These are phyloP conservation scores for Pochonia chlamydosporia DNA, from an alignment of 2,329 filamentous ascomycete species.

Conservation along the genomic window DNA sequence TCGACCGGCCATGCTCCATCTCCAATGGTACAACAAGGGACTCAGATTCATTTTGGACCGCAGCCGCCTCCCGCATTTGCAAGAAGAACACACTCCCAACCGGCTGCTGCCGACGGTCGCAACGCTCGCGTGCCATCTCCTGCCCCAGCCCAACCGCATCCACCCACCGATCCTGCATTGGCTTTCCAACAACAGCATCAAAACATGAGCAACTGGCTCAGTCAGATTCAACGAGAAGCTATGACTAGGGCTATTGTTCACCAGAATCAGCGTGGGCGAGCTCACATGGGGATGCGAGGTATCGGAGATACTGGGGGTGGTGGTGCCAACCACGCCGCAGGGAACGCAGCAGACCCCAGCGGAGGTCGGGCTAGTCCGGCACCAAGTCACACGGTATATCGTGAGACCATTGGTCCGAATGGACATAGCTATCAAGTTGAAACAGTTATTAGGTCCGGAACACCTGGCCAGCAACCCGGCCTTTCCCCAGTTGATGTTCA, in stretches of 20 bases:
- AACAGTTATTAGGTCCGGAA: slow-evolving; percentile 21
- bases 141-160: slow-evolving; percentile 8
- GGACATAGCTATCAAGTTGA: slow-evolving; percentile 30
- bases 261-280: slow-evolving; percentile 37
- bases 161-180: slow-evolving; percentile 22
- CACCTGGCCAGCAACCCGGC: slow-evolving; percentile 17
- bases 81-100: slow-evolving; percentile 23
- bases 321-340: slow-evolving; percentile 9
- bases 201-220: slow-evolving; percentile 38
- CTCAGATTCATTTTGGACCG: slow-evolving; percentile 17
- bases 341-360: slow-evolving; percentile 17
- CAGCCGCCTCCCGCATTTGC: slow-evolving; percentile 22
- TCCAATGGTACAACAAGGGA: slow-evolving; percentile 6
- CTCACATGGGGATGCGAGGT: slow-evolving; percentile 34
- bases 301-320: slow-evolving; percentile 27
- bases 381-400: slow-evolving; percentile 23
- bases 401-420: slow-evolving; percentile 26
- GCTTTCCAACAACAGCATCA: slow-evolving; percentile 34
- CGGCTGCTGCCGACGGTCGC: slow-evolving; percentile 19
- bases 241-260: slow-evolving; percentile 34
- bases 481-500: slow-evolving; percentile 39
- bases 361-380: slow-evolving; percentile 18
- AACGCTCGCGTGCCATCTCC: slow-evolving; percentile 27
- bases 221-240: slow-evolving; percentile 41
- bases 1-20: neutral